Percentiles rank a stretch among this genome's conserved stretches.
These are phyloP conservation scores for Deinandra increscens DNA, from an alignment of 129 eudicot species.

Conservation along the genomic window DNA sequence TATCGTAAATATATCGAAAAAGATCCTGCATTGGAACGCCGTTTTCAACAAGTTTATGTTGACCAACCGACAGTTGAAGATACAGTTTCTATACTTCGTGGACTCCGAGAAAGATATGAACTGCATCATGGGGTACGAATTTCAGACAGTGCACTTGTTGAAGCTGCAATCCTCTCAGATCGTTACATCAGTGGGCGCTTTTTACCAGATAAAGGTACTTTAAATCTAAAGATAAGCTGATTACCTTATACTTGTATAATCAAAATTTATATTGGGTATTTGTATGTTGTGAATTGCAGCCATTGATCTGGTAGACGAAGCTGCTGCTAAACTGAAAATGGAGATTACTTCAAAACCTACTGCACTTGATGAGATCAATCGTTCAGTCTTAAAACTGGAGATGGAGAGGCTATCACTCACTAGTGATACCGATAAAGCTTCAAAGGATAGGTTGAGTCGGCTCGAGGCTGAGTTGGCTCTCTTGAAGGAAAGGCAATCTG, in stretches of 20 bases:
- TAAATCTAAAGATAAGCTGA: conserved; percentile 7
- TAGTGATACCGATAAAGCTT: conserved; percentile 90
- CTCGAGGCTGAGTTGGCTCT: conserved; percentile 82
- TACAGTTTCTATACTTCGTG: conserved; percentile 91
- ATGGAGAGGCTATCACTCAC: conserved; percentile 95
- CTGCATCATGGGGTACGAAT: conserved; percentile 95
- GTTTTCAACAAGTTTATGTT: conserved; percentile 98
- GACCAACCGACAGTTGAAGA: conserved; percentile 96
- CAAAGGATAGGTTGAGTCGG: conserved; percentile 80
- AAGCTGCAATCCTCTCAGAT: conserved; percentile 92
- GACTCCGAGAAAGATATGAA: conserved; percentile 91
- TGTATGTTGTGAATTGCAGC: conserved; percentile 50
- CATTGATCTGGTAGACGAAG: conserved; percentile 96
- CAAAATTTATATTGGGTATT: conserved; percentile 8
- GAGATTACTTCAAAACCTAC: conserved; percentile 99
- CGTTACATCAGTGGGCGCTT: conserved; percentile 97
- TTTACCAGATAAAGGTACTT: conserved; percentile 89
- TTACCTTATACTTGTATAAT: not conserved
- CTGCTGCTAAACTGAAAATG: conserved; percentile 98
- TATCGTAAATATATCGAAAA: conserved; percentile 95
- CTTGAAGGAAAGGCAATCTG: conserved; percentile 69
- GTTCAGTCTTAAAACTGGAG: conserved; percentile 81
- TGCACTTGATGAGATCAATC: conserved; percentile 93
- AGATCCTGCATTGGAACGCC: conserved; percentile 97
- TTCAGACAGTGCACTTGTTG: conserved; percentile 92